Evolutionary conservation across 768 basidiomycete species (phyloP), one percentile per base, ranked within the genome.

Genomic region (Suillus subalutaceus): DNA sequence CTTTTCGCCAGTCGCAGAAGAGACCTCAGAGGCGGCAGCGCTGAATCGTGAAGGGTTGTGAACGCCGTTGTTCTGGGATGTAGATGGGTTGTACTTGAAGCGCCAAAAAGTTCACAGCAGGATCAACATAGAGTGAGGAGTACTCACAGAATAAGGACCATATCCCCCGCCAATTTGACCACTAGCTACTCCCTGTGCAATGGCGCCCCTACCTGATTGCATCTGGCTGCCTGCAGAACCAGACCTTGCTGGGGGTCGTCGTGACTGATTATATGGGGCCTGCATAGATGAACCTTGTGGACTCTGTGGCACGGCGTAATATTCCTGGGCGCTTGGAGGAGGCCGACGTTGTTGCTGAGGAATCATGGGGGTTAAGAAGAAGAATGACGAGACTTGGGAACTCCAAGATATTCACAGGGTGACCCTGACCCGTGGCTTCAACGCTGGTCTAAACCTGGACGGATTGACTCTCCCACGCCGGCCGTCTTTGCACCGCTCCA

Each of bases 111-210:
- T 56, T 71, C 20, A 60, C 50, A 63, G 26, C 41, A 63, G 44
- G 53, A 35, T 64, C 26, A 60, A 60, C 63, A 41, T 46, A 60
- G 18, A 37, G 53, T 62, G n/a, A 13, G 1, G 37, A 60, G 53
- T 15, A 81, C 89, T 65, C 70, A 94, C 93, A n/a, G 92, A 89
- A 79, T 94, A 94, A 32, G 93, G 93, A 13, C 93, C 93, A 81
- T 94, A 94, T 20, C 87, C 88, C 32, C 86, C 85, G 5, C 93
- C 93, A 72, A 95, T 91, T 41, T 82, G 81, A 9, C 93, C 93
- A 38, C 84, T 90, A 0, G 91, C 92, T n/a, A 94, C 92, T 56
- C 91, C 90, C 68, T 87, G 89, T 12, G 90, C 86, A 56, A 91
- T 88, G 26, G 86, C 86, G 61, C 80, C 82, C 68, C 86, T 82